Percentiles rank a stretch among this genome's conserved stretches.
phyloP scores from a whole-genome alignment of 768 basidiomycete species.

The Phanerodontia chrysosporium region DNA sequence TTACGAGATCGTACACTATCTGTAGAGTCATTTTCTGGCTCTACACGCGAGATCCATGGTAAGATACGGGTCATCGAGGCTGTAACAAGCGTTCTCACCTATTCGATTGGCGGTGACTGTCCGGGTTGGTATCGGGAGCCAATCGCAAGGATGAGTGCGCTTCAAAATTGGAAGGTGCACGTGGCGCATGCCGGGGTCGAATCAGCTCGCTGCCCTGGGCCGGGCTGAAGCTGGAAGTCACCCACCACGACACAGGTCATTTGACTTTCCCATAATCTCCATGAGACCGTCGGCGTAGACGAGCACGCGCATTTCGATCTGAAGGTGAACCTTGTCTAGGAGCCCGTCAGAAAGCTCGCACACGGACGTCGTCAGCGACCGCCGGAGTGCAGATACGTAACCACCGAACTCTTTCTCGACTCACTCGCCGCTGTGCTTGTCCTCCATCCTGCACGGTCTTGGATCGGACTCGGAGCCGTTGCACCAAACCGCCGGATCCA shows the following conservation, averaged over 20 bases:
- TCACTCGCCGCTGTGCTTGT: neutral
- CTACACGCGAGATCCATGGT: neutral
- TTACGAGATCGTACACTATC: conserved; percentile 1
- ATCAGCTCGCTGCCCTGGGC: neutral
- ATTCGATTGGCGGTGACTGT: neutral
- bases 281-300: neutral
- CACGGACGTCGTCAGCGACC: neutral
- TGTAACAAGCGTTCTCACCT: neutral
- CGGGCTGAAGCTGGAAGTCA: neutral
- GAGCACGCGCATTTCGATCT: neutral
- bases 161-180: neutral
- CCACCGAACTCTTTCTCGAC: neutral
- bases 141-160: neutral
- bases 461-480: conserved; percentile 1
- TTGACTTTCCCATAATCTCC: neutral
- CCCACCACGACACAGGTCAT: neutral
- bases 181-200: neutral
- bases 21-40: neutral
- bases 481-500: neutral
- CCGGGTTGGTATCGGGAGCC: neutral
- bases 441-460: neutral
- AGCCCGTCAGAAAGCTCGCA: neutral
- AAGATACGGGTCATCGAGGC: neutral
- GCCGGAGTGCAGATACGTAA: neutral
- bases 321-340: neutral